A percentile compares a stretch with the other conserved stretches of the same genome.
phyloP scores from a whole-genome alignment of 2,329 filamentous ascomycete species.

The Epichloe gansuensis region DNA sequence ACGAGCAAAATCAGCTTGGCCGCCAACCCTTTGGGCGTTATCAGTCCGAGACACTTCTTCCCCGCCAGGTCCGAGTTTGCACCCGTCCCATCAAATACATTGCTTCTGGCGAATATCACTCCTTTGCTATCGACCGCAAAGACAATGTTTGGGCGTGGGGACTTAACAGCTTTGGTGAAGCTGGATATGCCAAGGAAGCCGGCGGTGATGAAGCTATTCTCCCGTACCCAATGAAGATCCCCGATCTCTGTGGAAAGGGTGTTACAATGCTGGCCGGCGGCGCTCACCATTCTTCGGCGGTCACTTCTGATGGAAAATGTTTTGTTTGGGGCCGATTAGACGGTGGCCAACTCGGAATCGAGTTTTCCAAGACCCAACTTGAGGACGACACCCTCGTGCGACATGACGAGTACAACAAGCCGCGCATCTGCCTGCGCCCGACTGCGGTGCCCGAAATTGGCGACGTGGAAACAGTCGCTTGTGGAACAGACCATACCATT shows the following conservation, averaged over 20 bases:
- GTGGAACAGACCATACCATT: slow-evolving; percentile 62
- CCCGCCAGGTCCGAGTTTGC: slow-evolving; percentile 42
- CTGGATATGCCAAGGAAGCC: slow-evolving; percentile 47
- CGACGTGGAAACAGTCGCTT: slow-evolving; percentile 40
- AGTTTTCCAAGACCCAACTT: slow-evolving; percentile 31
- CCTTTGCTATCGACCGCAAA: slow-evolving; percentile 61
- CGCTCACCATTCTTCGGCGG: slow-evolving; percentile 60
- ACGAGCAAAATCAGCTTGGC: slow-evolving; percentile 52
- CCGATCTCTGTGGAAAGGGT: slow-evolving; percentile 48
- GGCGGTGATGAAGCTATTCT: slow-evolving; percentile 49
- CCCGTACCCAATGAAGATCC: slow-evolving; percentile 55
- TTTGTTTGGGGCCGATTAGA: slow-evolving; percentile 49
- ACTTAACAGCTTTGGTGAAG: slow-evolving; percentile 76
- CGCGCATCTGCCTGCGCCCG: slow-evolving; percentile 26
- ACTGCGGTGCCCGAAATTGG: slow-evolving; percentile 28
- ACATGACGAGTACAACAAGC: slow-evolving; percentile 46
- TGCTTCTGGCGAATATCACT: slow-evolving; percentile 65
- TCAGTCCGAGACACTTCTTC: slow-evolving; percentile 46
- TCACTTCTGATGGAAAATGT: slow-evolving; percentile 42
- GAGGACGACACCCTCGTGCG: slow-evolving; percentile 38
- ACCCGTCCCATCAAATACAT: slow-evolving; percentile 45
- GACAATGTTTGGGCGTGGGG: slow-evolving; percentile 72
- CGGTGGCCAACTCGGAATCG: slow-evolving; percentile 40
- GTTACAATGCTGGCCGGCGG: slow-evolving; percentile 58
- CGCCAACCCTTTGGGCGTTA: slow-evolving; percentile 49